Conservation (phyloP, 148 eudicot genomes). For the Heliosperma pusillum region DNA sequence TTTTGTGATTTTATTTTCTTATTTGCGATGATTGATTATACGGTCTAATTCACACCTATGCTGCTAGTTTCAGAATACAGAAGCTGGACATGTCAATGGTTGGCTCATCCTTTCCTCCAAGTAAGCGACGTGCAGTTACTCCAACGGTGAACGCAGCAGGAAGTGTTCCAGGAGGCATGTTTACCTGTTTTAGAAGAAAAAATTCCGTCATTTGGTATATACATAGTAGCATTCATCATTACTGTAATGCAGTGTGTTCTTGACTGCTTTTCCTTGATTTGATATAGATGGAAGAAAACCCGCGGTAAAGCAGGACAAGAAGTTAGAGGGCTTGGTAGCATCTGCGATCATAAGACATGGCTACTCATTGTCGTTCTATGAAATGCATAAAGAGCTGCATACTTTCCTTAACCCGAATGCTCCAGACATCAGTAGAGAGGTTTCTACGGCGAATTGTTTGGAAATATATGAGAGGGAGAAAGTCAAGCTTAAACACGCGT, state of each 20-base stretch:
- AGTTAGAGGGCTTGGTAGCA: neutral
- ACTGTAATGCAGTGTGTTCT: neutral
- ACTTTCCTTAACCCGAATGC: neutral
- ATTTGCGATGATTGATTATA: too few species aligned
- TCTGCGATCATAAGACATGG: conserved; percentile 10
- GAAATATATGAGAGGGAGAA: conserved; percentile 13
- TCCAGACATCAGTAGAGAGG: neutral
- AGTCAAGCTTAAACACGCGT: conserved; percentile 14
- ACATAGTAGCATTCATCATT: neutral
- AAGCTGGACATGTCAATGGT: neutral
- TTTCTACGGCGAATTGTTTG: neutral
- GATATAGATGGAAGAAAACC: neutral
- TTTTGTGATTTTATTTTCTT: too few species aligned
- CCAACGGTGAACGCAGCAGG: neutral
- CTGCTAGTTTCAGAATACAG: too few species aligned
- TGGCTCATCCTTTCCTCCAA: neutral
- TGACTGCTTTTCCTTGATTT: neutral
- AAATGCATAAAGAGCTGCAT: neutral
- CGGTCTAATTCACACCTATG: too few species aligned
- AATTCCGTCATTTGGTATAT: too few species aligned
- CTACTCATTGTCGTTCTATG: conserved; percentile 4
- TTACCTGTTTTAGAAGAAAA: neutral
- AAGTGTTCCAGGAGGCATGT: neutral
- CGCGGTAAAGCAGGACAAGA: neutral
- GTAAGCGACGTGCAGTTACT: neutral